These are phyloP conservation scores for Cyberlindnera xishuangbannaensis DNA, from an alignment of 805 yeast genomes.

Conservation along the genomic window DNA sequence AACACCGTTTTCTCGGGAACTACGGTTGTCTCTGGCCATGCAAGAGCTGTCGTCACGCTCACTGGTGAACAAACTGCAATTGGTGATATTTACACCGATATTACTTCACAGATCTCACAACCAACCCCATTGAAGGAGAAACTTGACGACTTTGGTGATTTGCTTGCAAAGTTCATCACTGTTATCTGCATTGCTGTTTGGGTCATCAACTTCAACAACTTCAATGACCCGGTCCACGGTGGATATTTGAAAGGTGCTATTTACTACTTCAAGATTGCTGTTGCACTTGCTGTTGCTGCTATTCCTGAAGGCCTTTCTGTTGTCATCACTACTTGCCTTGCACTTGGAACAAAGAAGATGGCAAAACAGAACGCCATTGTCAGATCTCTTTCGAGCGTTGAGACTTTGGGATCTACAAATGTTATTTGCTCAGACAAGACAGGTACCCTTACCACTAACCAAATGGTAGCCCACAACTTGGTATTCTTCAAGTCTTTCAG, in stretches of 20 bases:
- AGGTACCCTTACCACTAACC: slow-evolving; percentile 46
- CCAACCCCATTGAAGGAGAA: slow-evolving; percentile 34
- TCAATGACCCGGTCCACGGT: slow-evolving; percentile 37
- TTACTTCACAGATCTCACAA: slow-evolving; percentile 34
- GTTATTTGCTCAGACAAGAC: slow-evolving; percentile 41
- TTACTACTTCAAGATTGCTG: slow-evolving; percentile 43
- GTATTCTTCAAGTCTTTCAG: slow-evolving; percentile 26
- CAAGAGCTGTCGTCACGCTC: slow-evolving; percentile 39
- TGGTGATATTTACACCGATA: slow-evolving; percentile 41
- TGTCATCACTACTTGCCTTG: slow-evolving; percentile 46
- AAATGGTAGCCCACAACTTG: slow-evolving; percentile 38
- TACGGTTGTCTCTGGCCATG: slow-evolving; percentile 36
- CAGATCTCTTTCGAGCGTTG: slow-evolving; percentile 43
- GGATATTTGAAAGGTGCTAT: slow-evolving; percentile 42
- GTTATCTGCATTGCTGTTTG: slow-evolving; percentile 41
- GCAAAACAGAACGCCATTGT: slow-evolving; percentile 42
- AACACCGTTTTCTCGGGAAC: slow-evolving; percentile 47
- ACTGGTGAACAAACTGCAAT: slow-evolving; percentile 45
- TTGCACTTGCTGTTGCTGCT: slow-evolving; percentile 46
- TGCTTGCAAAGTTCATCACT: slow-evolving; percentile 37
- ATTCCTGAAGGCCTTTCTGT: slow-evolving; percentile 49
- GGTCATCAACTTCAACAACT: slow-evolving; percentile 37
- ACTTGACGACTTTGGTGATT: slow-evolving; percentile 34
- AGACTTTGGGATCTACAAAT: slow-evolving; percentile 54
- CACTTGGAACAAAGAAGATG: slow-evolving; percentile 46